Percentiles rank a stretch among this genome's conserved stretches.
These are phyloP conservation scores for Penicillium maclennaniae DNA, from an alignment of 495 filamentous ascomycete genomes.

Conservation along the genomic window DNA sequence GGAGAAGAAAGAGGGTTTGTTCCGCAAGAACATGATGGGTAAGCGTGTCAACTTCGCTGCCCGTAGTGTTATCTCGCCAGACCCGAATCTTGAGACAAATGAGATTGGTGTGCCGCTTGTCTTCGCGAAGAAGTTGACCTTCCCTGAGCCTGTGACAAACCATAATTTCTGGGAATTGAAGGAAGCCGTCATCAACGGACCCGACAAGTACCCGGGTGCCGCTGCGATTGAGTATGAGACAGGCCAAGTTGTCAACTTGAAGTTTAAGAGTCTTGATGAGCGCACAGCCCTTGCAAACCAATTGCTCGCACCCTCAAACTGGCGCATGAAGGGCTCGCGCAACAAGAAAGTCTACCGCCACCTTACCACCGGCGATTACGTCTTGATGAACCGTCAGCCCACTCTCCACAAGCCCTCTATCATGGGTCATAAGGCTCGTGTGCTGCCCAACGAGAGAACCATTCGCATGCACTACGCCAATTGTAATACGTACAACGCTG, in stretches of 20 bases:
- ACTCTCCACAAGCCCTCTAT: conserved; percentile 99
- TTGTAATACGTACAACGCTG: conserved; percentile 99
- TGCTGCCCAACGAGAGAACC: conserved; percentile 89
- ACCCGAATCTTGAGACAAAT: conserved; percentile 97
- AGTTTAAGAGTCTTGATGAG: conserved; percentile 80
- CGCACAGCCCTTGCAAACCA: conserved; percentile 84
- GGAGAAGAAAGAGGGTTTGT: conserved; percentile 98
- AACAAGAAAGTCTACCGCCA: conserved; percentile 98
- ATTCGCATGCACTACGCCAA: conserved; percentile 99
- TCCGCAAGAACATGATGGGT: conserved; percentile 99
- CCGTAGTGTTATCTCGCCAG: conserved; percentile 95
- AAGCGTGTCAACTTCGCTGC: conserved; percentile 99
- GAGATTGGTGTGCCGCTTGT: conserved; percentile 98
- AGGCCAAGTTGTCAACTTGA: conserved; percentile 83
- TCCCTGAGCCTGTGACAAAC: conserved; percentile 93
- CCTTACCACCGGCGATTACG: conserved; percentile 91
- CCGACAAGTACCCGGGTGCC: conserved; percentile 91
- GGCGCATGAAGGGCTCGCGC: conserved; percentile 65
- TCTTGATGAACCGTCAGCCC: conserved; percentile 99
- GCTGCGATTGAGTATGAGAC: conserved; percentile 92
- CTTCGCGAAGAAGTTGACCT: conserved; percentile 93
- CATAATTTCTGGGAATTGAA: conserved; percentile 96
- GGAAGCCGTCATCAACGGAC: conserved; percentile 92
- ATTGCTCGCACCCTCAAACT: conserved; percentile 81
- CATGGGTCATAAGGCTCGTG: conserved; percentile 93